Base-by-base conservation (phyloP, 2,329 filamentous ascomycete genomes). In the Alternaria gaisen region DNA sequence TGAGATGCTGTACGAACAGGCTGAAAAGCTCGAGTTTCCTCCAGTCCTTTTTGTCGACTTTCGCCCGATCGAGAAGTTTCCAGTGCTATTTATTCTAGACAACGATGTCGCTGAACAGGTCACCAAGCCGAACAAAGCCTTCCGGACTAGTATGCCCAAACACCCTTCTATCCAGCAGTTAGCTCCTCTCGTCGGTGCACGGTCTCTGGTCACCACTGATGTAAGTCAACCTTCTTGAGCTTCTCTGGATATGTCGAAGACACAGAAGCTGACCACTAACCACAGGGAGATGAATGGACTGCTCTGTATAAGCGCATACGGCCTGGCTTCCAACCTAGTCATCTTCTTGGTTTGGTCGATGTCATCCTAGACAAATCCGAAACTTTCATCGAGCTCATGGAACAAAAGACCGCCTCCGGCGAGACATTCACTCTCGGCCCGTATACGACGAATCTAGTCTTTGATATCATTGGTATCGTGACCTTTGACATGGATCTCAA, bases 321-420 rank as follows among this genome's bases (percentile, higher is more conserved):
- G 0, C 66, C 66, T 8, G 66, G 64, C 3, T 67, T 69, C 24
- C 56, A 60, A 34, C 65, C 64, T 3, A 47, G 56, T 2, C 65
- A 69, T 50, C 60, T 69, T 4, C 57, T 67, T 14, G 46, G 40
- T 11, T 53, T 67, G 5, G 64, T 69, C 1, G 44, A 58, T 7
- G 56, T 64, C 28, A 72, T 78, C 18, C 48, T 78, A 0, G 72
- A 78, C 14, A 72, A 77, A 42, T 55, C 60, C 10, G 53, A 66
- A 11, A 58, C 60, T 0, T 77, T 76, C 47, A 63, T 66, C 41
- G 58, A 68, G 7, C 65, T 64, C 30, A 61, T 73, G 48, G 58
- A 65, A 9, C 22, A 66, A 11, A 65, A 60, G n/a, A 69, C 63
- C 8, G 24, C 32, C 9, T 55, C 43, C 0, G 47, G 56, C 20